Percentiles rank a stretch among this genome's conserved stretches.
These are phyloP conservation scores for Candida insectorum DNA, from an alignment of 805 yeast genomes.

Conservation along the genomic window DNA sequence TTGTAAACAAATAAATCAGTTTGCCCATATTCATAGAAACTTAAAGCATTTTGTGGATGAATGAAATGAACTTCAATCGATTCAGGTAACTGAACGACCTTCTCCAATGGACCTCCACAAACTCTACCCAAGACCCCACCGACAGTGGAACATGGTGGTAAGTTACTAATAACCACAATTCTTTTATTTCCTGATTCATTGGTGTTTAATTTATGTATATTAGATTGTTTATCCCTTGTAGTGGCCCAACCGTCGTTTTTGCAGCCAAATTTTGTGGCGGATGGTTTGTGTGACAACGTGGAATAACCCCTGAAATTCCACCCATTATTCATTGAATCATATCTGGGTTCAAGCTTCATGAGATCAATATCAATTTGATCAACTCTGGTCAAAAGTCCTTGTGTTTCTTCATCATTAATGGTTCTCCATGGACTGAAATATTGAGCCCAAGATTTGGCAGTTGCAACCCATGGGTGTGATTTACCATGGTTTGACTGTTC, in stretches of 20 bases:
- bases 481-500: constrained; percentile 8
- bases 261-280: neutral
- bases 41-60: constrained; percentile 49
- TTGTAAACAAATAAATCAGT: constrained; percentile 58
- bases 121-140: constrained; percentile 51
- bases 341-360: too few species aligned
- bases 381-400: too few species aligned
- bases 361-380: too few species aligned
- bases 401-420: too few species aligned
- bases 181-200: constrained; percentile 13
- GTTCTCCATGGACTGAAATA: too few species aligned
- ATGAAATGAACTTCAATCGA: constrained; percentile 49
- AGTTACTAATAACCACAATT: constrained; percentile 33
- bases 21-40: constrained; percentile 47
- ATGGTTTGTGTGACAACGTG: neutral
- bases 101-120: constrained; percentile 69
- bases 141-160: constrained; percentile 44
- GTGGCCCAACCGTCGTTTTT: neutral
- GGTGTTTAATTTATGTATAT: too few species aligned
- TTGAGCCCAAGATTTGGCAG: too few species aligned
- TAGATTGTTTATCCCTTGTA: neutral
- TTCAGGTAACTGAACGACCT: constrained; percentile 24
- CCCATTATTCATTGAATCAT: too few species aligned
- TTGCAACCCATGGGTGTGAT: too few species aligned
- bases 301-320: too few species aligned